Conservation (phyloP, 2,329 filamentous ascomycete species). For the Curvularia verruculosa region DNA sequence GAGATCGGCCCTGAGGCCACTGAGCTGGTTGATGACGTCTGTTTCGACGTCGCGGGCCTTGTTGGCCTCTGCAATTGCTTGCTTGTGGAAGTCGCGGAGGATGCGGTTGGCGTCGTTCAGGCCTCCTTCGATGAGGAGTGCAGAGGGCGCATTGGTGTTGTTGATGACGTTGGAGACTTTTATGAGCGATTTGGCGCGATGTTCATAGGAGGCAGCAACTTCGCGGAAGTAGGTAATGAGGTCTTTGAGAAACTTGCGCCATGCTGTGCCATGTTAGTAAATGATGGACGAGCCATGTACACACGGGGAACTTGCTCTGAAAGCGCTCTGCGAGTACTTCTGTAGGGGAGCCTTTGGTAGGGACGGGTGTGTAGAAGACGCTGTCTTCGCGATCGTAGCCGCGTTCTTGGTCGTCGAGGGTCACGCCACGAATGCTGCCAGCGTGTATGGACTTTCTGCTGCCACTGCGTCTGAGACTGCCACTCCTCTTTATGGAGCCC, state of each 20-base stretch:
- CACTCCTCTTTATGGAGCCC: conserved; percentile 73
- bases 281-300: not conserved
- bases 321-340: conserved; percentile 87
- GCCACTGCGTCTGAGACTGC: conserved; percentile 76
- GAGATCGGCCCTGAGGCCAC: conserved; percentile 83
- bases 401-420: conserved; percentile 73
- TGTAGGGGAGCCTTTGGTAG: conserved; percentile 84
- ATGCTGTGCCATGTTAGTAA: conserved; percentile 64
- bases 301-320: conserved; percentile 67
- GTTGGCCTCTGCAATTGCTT: conserved; percentile 77
- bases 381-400: conserved; percentile 71
- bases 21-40: conserved; percentile 87
- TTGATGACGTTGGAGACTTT: conserved; percentile 86
- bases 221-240: conserved; percentile 93
- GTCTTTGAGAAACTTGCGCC: conserved; percentile 94
- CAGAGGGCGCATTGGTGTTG: conserved; percentile 74
- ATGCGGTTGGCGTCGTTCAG: conserved; percentile 85
- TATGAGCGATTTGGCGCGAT: conserved; percentile 77
- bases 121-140: conserved; percentile 81
- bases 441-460: conserved; percentile 83
- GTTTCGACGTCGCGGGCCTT: conserved; percentile 90
- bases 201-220: conserved; percentile 86
- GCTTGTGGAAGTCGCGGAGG: conserved; percentile 81
- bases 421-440: conserved; percentile 83
- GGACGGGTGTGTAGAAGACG: conserved; percentile 88